Evolutionary conservation across 805 yeast species (phyloP), one percentile per base, ranked within the genome.

Genomic region (Yarrowia keelungensis): DNA sequence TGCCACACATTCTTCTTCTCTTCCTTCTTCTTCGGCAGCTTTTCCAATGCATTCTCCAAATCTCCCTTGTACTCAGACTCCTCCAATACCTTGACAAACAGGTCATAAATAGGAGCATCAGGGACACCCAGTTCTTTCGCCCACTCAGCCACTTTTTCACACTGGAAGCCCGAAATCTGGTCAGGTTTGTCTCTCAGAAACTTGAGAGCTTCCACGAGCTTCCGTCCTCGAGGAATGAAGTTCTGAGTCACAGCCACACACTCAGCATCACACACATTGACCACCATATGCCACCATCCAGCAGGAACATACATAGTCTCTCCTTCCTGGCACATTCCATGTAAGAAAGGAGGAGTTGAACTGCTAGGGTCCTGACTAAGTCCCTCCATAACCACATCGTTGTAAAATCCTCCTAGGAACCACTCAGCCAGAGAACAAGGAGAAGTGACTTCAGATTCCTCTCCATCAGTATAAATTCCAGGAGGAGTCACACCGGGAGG

Each of bases 231-330:
- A 0, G 97, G 96, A 11, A 91, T 93, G 77, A 93, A 92, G 76
- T 92, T 92, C 72, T 91, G 96, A 0, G 98, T 92, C 73, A 92
- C 78, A 0, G 97, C 98, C 19, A 92, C 87, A 50, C 76, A 70
- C 36, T 75, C 77, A 75, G 89, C 92, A 3, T 62, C 67, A 8
- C 56, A 47, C 12, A 92, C 74, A 73, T 92, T 92, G n/a, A 92
- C 90, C 39, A 93, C 98, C 58, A 87, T 81, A 80, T 92, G 98
- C 98, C 98, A 92, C 98, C 98, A 92, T 0, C 97, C 96, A n/a
- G 92, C 84, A 3, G 98, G 98, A 8, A 92, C 98, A 76, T 89
- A 86, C 83, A 92, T 85, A 70, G 92, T 89, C 75, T 93, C 96
- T 7, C 93, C 94, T 0, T 92, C 89, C 71, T 86, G 86, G 0